Conservation (phyloP, 208 protist genomes). For the Leishmania mexicana region DNA sequence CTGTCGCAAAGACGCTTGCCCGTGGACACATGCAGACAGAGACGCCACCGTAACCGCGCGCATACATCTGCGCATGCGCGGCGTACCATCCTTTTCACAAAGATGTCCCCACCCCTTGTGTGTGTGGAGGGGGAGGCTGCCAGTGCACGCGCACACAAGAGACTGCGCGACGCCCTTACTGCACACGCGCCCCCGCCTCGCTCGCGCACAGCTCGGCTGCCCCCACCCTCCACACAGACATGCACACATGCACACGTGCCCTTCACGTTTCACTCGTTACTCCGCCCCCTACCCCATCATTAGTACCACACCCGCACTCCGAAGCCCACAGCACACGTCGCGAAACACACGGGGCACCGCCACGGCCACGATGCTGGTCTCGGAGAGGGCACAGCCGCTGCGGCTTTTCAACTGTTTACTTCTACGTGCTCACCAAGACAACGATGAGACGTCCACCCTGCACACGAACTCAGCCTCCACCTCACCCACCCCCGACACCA, state of each 20-base stretch:
- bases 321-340: neutral
- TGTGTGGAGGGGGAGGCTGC: neutral
- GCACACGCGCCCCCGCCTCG: neutral
- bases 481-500: neutral
- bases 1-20: neutral
- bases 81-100: neutral
- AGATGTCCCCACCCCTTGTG: neutral
- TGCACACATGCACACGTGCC: neutral
- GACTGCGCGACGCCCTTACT: neutral
- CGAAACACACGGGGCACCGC: neutral
- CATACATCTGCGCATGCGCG: neutral
- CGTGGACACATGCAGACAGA: neutral
- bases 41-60: neutral
- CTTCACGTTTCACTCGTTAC: neutral
- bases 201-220: neutral
- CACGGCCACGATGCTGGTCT: neutral
- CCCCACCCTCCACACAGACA: neutral
- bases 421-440: neutral
- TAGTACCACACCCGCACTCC: neutral
- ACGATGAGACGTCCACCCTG: neutral
- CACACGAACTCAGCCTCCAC: neutral
- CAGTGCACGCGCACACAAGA: neutral
- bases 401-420: constrained; percentile 1
- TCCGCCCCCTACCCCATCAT: neutral
- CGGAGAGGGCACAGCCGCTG: neutral